Base-by-base conservation (phyloP, 768 basidiomycete genomes). In the Gymnopilus junonius region DNA sequence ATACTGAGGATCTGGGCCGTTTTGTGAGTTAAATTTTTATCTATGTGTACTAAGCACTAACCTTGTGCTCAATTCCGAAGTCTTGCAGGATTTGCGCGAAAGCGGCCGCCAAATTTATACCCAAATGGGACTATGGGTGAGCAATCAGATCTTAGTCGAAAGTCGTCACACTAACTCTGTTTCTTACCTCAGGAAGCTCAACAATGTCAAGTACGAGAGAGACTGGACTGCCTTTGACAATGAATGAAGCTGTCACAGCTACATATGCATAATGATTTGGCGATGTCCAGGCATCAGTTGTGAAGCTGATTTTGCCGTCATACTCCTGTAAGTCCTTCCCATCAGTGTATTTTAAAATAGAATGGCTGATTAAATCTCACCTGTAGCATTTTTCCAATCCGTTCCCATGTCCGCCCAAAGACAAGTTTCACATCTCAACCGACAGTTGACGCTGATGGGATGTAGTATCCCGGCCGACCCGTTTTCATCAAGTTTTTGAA, bases 11-110 rank as follows among this genome's bases (percentile, higher is more conserved):
- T 58, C 57, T 58, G n/a, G n/a, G n/a, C n/a, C n/a, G n/a, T n/a
- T n/a, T n/a, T n/a, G n/a, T n/a, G n/a, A n/a, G n/a, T n/a, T n/a
- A n/a, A n/a, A n/a, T n/a, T n/a, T n/a, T n/a, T n/a, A n/a, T n/a
- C n/a, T n/a, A n/a, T n/a, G n/a, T n/a, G n/a, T n/a, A n/a, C n/a
- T n/a, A n/a, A n/a, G n/a, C n/a, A 58, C 27, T 48, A 14, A 58
- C 57, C 57, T 58, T 45, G 17, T 58, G 57, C 57, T 58, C 8
- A 58, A 45, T 58, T 10, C 57, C 57, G 39, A 58, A 58, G n/a
- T 46, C 21, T 20, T 46, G 17, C 29, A 58, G 39, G 32, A 58
- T 58, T 39, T 58, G 8, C 42, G 42, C 40, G 20, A 58, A 58
- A 45, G 8, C 32, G 14, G 35, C 35, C 7, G 35, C 35, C 35